phyloP scores from a whole-genome alignment of 2,329 filamentous ascomycete genomes.

The Penicillium sp. region DNA sequence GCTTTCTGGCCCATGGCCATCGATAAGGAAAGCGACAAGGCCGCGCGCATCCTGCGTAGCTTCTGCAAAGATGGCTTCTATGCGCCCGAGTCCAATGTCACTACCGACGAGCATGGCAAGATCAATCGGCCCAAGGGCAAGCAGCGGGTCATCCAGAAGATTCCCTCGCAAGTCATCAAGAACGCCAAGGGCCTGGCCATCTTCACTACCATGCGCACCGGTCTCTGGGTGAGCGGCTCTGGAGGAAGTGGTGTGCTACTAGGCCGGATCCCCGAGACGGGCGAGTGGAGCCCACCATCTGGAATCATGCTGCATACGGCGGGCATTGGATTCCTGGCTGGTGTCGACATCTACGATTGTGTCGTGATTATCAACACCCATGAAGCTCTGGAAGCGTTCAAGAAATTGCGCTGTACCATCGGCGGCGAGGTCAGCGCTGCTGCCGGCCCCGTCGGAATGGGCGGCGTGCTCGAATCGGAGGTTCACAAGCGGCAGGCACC shows the following conservation, averaged over 20 bases:
- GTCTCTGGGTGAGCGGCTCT: constrained; percentile 85
- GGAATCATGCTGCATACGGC: constrained; percentile 88
- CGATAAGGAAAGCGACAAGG: constrained; percentile 88
- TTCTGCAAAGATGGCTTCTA: constrained; percentile 83
- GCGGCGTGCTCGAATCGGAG: constrained; percentile 68
- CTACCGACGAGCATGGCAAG: constrained; percentile 44
- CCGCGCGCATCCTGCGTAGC: constrained; percentile 80
- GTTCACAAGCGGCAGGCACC: constrained; percentile 67
- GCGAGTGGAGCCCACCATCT: constrained; percentile 86
- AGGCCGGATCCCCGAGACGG: constrained; percentile 72
- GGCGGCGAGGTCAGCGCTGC: constrained; percentile 76
- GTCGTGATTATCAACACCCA: constrained; percentile 89
- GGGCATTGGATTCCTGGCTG: constrained; percentile 82
- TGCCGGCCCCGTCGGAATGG: constrained; percentile 73
- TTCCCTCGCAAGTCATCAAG: constrained; percentile 78
- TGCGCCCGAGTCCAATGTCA: constrained; percentile 52
- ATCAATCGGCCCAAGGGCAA: constrained; percentile 57
- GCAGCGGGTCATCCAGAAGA: constrained; percentile 71
- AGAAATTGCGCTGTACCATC: constrained; percentile 71
- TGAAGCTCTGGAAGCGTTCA: constrained; percentile 79
- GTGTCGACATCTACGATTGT: constrained; percentile 94
- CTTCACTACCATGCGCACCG: constrained; percentile 93
- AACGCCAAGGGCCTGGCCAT: constrained; percentile 88
- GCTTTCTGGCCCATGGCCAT: constrained; percentile 82
- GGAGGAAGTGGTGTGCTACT: constrained; percentile 86